Evolutionary conservation across 2,329 filamentous ascomycete species (phyloP).

Genomic region (Xylaria sp.): DNA sequence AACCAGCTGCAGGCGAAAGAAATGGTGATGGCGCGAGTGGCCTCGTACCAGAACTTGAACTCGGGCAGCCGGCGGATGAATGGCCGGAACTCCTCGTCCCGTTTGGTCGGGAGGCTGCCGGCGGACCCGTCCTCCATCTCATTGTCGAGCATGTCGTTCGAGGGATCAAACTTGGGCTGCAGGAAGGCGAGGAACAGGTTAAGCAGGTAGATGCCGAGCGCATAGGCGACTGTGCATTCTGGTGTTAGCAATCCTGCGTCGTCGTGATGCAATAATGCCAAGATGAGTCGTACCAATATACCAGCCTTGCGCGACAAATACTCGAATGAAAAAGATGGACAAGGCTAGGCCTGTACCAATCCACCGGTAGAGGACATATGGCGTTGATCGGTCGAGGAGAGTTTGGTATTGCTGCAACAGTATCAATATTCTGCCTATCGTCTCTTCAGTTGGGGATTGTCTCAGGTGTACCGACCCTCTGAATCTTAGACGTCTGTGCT

Average conservation of each 20-base stretch:
- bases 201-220: conserved; percentile 96
- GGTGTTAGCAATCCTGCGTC: conserved; percentile 30
- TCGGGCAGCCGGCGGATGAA: conserved; percentile 96
- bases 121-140: conserved; percentile 94
- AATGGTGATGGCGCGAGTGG: conserved; percentile 85
- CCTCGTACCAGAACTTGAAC: conserved; percentile 99
- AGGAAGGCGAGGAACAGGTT: conserved; percentile 99
- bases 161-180: conserved; percentile 98
- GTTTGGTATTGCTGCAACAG: conserved; percentile 84
- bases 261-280: background rate
- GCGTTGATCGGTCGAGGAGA: conserved; percentile 92
- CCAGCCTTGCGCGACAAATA: conserved; percentile 95
- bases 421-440: conserved; percentile 21
- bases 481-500: conserved; percentile 80
- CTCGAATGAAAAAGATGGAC: conserved; percentile 84
- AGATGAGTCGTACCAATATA: conserved; percentile 79
- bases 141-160: conserved; percentile 87
- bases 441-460: conserved; percentile 14
- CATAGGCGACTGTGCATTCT: conserved; percentile 80
- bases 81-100: conserved; percentile 96
- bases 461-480: conserved; percentile 66
- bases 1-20: conserved; percentile 92
- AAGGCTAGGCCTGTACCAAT: conserved; percentile 80
- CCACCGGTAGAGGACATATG: conserved; percentile 91
- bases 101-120: conserved; percentile 87